Base-by-base conservation (phyloP, 306 rosid species). In the Arachis hypogaea region DNA sequence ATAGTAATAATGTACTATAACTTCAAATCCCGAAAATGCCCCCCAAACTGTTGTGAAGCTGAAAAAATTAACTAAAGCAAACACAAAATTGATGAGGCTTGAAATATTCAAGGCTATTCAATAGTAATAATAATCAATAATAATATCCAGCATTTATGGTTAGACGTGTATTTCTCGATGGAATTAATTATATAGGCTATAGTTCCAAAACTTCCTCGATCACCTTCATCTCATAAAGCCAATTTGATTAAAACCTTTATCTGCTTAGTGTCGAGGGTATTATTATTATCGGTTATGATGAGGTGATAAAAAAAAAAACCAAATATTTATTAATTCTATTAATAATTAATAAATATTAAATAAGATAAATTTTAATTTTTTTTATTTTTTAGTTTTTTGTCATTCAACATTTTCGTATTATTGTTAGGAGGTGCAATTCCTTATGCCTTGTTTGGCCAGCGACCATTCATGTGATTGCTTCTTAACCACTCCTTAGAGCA, bases 381-480 rank as follows among this genome's bases (percentile, higher is more conserved):
- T 22, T 22, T 22, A 1, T 22, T 22, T 1, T 22, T 14, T 14
- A 14, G 1, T 22, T 22, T 22, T 22, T 22, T 22, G 28, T 22
- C 28, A 22, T 1, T 22, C 28, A 22, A 22, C 28, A 1, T 22
- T 22, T 22, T 22, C 28, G 28, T 33, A 33, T 33, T 45, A 45
- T 45, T 22, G 1, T 9, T 67, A 42, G 58, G 11, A 74, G 36
- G 47, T 69, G 60, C 80, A 63, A 22, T 63, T 69, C 38, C 64
- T 62, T 63, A 44, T 11, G 62, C 61, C 44, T 79, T 11, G 62
- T 68, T 54, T 79, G 66, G 68, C 76, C 68, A 68, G 69, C 60
- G 54, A 66, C 52, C 9, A 46, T 16, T 55, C 76, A 69, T 71
- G 76, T 72, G 76, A 72, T 66, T 72, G 59, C 62, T 70, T 56